These are phyloP conservation scores for Ceratobasidium sp. DNA, from an alignment of 1,284 basidiomycete species.

Conservation along the genomic window DNA sequence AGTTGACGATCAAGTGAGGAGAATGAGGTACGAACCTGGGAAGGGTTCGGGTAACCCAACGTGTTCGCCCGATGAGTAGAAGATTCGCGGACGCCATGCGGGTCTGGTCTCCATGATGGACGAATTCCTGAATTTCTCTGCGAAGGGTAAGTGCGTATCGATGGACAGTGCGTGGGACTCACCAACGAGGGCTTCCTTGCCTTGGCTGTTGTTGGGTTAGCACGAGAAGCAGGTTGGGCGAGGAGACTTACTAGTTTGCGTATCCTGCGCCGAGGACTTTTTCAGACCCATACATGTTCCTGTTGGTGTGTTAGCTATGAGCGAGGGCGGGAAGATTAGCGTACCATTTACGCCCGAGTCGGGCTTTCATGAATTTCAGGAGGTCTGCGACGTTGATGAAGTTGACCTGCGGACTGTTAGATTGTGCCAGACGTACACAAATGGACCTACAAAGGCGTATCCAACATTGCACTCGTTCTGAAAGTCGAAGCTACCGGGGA, in stretches of 20 bases:
- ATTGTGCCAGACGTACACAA: conserved; percentile 11
- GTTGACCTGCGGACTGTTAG: conserved; percentile 59
- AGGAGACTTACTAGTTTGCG: conserved; percentile 79
- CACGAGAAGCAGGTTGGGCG: conserved; percentile 7
- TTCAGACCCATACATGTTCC: conserved; percentile 88
- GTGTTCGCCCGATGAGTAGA: conserved; percentile 73
- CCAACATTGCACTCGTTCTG: conserved; percentile 72
- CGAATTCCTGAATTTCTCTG: conserved; percentile 81
- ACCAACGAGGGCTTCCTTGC: conserved; percentile 82
- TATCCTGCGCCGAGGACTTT: conserved; percentile 87
- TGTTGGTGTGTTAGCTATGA: conserved; percentile 45
- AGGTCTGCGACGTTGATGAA: conserved; percentile 77
- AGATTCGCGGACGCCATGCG: conserved; percentile 83
- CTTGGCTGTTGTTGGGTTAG: conserved; percentile 54
- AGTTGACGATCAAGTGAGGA: neutral
- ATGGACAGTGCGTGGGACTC: conserved; percentile 44
- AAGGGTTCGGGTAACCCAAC: conserved; percentile 80
- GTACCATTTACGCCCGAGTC: conserved; percentile 78
- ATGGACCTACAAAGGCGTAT: conserved; percentile 54
- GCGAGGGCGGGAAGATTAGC: conserved; percentile 35
- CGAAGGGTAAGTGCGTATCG: conserved; percentile 18
- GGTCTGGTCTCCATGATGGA: conserved; percentile 48
- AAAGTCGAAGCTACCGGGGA: conserved; percentile 42
- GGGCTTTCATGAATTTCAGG: conserved; percentile 71
- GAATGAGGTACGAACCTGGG: conserved; percentile 70